Evolutionary conservation across 495 filamentous ascomycete genomes (phyloP).

Genomic region (Annulohypoxylon nitens): DNA sequence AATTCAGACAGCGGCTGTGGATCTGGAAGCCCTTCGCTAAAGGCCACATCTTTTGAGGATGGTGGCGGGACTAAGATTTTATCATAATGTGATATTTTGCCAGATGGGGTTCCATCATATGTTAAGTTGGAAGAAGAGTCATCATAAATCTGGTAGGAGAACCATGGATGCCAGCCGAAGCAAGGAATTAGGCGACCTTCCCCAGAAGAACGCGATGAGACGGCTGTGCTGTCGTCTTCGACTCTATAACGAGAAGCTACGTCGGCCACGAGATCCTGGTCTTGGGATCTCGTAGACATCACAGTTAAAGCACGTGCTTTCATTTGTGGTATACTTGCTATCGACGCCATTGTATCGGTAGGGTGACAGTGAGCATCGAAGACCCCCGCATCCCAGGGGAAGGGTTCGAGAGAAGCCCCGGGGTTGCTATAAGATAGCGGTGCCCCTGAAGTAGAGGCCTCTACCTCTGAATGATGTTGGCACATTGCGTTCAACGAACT

Average conservation of each 20-base stretch:
- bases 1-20: slow-evolving; percentile 77
- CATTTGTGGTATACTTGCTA: slow-evolving; percentile 78
- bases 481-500: slow-evolving; percentile 31
- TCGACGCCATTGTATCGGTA: slow-evolving; percentile 90
- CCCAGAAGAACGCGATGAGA: slow-evolving; percentile 18
- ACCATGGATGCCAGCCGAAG: slow-evolving; percentile 99
- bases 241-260: slow-evolving; percentile 66
- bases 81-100: slow-evolving; percentile 79
- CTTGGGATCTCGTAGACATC: slow-evolving; percentile 89
- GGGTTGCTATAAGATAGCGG: slow-evolving; percentile 26
- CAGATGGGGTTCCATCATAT: slow-evolving; percentile 52
- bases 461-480: slow-evolving; percentile 35
- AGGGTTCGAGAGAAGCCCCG: slow-evolving; percentile 46
- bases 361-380: slow-evolving; percentile 97
- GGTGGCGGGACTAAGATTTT: slow-evolving; percentile 72
- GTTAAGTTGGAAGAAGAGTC: slow-evolving; percentile 60
- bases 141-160: slow-evolving; percentile 87
- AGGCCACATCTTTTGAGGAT: slow-evolving; percentile 64
- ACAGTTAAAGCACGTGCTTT: slow-evolving; percentile 80
- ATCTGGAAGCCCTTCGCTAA: slow-evolving; percentile 75
- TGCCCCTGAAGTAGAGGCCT: slow-evolving; percentile 10
- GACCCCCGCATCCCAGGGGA: slow-evolving; percentile 89
- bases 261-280: slow-evolving; percentile 84
- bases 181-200: slow-evolving; percentile 72
- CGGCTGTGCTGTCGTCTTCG: slow-evolving; percentile 33